phyloP scores from a whole-genome alignment of 1,139 yeast species.

The Hemisphaericaspora xylofermentans region DNA sequence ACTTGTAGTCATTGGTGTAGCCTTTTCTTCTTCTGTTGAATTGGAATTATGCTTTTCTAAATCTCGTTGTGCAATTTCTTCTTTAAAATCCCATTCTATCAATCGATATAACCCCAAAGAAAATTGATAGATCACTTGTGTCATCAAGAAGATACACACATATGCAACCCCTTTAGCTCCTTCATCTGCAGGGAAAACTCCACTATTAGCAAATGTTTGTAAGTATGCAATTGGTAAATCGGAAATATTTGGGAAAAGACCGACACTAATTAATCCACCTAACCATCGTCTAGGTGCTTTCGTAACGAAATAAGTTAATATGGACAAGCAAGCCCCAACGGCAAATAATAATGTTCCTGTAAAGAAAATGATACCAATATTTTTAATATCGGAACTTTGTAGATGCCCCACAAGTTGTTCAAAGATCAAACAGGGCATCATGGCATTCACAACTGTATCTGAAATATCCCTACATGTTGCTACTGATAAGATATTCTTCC shows the following conservation, averaged over 20 bases:
- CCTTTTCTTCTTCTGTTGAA: conserved; percentile 5
- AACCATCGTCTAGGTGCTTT: conserved; percentile 71
- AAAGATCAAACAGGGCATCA: conserved; percentile 79
- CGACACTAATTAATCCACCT: conserved; percentile 70
- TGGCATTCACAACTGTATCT: conserved; percentile 65
- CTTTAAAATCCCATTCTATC: conserved; percentile 68
- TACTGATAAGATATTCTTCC: conserved; percentile 64
- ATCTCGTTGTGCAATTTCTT: conserved; percentile 14
- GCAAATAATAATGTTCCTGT: conserved; percentile 47
- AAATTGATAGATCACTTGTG: conserved; percentile 70
- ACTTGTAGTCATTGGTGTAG: neutral
- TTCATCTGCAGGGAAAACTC: conserved; percentile 53
- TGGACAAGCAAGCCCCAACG: conserved; percentile 38
- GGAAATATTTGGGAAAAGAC: conserved; percentile 69
- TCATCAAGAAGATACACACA: conserved; percentile 73
- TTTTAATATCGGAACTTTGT: conserved; percentile 68
- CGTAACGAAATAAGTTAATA: conserved; percentile 31
- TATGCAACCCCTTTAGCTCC: conserved; percentile 84
- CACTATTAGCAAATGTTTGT: conserved; percentile 72
- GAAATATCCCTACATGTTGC: conserved; percentile 75
- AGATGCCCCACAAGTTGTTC: conserved; percentile 71
- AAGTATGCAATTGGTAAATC: conserved; percentile 89
- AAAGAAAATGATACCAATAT: conserved; percentile 70
- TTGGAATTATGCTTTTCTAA: conserved; percentile 7
- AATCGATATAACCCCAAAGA: conserved; percentile 72